A percentile compares a stretch with the other conserved stretches of the same genome.
Evolutionary conservation across 192 early-diverging fungal genomes (phyloP).

Genomic region (Gamsiella multidivaricata): DNA sequence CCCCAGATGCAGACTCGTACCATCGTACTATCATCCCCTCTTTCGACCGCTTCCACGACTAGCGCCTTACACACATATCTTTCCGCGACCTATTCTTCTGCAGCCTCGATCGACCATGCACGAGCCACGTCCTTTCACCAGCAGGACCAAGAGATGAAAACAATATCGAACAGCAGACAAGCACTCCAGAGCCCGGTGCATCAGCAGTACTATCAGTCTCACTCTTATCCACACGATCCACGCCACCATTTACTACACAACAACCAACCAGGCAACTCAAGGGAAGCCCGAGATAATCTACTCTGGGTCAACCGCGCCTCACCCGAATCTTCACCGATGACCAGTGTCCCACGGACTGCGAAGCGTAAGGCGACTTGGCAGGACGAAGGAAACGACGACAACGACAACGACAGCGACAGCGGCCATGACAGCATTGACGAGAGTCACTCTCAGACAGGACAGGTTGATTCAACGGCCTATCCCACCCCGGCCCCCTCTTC

Average conservation of each 20-base stretch:
- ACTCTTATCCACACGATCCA: constrained; percentile 39
- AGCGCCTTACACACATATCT: constrained; percentile 23
- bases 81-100: constrained; percentile 26
- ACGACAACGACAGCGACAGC: background rate
- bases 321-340: background rate
- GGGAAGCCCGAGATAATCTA: constrained; percentile 28
- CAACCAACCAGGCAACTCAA: constrained; percentile 19
- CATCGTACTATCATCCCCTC: background rate
- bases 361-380: constrained; percentile 36
- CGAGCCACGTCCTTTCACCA: constrained; percentile 42
- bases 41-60: constrained; percentile 2
- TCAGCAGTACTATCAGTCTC: constrained; percentile 30
- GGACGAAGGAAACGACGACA: constrained; percentile 13
- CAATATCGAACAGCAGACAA: constrained; percentile 1
- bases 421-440: background rate
- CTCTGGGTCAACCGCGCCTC: constrained; percentile 17
- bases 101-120: constrained; percentile 41
- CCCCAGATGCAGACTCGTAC: constrained; percentile 20
- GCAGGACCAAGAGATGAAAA: constrained; percentile 1
- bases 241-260: constrained; percentile 16
- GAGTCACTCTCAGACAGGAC: no score
- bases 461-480: background rate
- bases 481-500: background rate
- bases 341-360: background rate
- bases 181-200: background rate